Evolutionary conservation across 371 early-diverging fungal genomes (phyloP).

Genomic region (Blakeslea trispora): DNA sequence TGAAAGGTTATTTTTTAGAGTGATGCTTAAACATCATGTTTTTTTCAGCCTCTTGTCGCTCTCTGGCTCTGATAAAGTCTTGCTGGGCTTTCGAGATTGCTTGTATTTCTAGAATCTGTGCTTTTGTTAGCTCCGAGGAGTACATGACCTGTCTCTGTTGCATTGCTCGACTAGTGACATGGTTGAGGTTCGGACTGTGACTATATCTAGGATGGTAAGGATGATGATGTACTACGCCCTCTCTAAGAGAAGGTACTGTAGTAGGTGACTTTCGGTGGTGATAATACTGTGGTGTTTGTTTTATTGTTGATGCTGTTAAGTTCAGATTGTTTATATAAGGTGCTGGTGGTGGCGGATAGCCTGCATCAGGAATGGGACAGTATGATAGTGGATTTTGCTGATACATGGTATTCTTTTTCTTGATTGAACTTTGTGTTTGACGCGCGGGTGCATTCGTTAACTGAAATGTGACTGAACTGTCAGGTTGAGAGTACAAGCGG

Average conservation of each 20-base stretch:
- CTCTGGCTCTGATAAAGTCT: slow-evolving; percentile 22
- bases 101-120: slow-evolving; percentile 20
- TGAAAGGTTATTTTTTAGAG: background rate
- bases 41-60: slow-evolving; percentile 24
- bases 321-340: too few relatives aligned
- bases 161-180: background rate
- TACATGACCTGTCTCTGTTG: slow-evolving; percentile 17
- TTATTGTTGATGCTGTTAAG: background rate
- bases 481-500: too few relatives aligned
- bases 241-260: too few relatives aligned
- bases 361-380: too few relatives aligned
- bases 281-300: background rate
- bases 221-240: background rate
- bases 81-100: slow-evolving; percentile 23
- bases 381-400: too few relatives aligned
- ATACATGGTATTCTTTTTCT: too few relatives aligned
- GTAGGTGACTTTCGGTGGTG: too few relatives aligned
- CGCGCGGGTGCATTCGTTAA: too few relatives aligned
- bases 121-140: slow-evolving; percentile 17
- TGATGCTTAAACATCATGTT: slow-evolving; percentile 17
- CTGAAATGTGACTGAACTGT: too few relatives aligned
- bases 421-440: too few relatives aligned
- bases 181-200: background rate
- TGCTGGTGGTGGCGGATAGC: too few relatives aligned
- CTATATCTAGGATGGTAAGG: background rate